Percentiles rank a stretch among this genome's conserved stretches.
Conservation (phyloP, 345 rosid genomes). For the Diplotaxis tenuifolia region DNA sequence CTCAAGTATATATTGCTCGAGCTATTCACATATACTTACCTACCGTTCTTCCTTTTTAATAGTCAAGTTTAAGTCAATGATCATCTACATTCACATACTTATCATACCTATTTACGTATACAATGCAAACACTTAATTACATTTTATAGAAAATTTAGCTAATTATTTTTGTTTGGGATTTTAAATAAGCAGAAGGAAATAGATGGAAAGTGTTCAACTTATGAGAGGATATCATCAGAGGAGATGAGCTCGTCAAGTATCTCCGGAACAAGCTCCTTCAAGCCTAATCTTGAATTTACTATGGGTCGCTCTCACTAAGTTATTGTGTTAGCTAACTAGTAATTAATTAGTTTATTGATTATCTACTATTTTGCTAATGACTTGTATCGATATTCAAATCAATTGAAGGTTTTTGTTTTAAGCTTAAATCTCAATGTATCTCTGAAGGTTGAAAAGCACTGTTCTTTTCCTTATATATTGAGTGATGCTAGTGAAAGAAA, state of each 20-base stretch:
- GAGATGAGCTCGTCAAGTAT: conserved; percentile 74
- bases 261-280: conserved; percentile 74
- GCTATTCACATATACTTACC: neutral
- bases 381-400: conserved; percentile 31
- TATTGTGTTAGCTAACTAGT: conserved; percentile 29
- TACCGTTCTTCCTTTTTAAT: neutral
- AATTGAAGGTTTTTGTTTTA: conserved; percentile 13
- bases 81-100: neutral
- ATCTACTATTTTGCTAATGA: conserved; percentile 29
- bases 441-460: conserved; percentile 15
- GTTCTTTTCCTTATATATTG: conserved; percentile 41
- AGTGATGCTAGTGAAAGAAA: conserved; percentile 48
- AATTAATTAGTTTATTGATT: conserved; percentile 23
- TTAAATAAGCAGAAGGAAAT: conserved; percentile 48
- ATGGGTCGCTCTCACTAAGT: conserved; percentile 81
- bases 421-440: conserved; percentile 38
- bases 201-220: conserved; percentile 68
- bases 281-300: conserved; percentile 93
- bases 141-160: neutral
- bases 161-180: neutral
- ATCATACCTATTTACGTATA: neutral
- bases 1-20: neutral
- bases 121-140: neutral
- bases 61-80: neutral
- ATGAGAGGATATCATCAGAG: conserved; percentile 67